A percentile compares a stretch with the other conserved stretches of the same genome.
Evolutionary conservation across 2,329 filamentous ascomycete genomes (phyloP).

Genomic region (Akanthomyces lecanii): DNA sequence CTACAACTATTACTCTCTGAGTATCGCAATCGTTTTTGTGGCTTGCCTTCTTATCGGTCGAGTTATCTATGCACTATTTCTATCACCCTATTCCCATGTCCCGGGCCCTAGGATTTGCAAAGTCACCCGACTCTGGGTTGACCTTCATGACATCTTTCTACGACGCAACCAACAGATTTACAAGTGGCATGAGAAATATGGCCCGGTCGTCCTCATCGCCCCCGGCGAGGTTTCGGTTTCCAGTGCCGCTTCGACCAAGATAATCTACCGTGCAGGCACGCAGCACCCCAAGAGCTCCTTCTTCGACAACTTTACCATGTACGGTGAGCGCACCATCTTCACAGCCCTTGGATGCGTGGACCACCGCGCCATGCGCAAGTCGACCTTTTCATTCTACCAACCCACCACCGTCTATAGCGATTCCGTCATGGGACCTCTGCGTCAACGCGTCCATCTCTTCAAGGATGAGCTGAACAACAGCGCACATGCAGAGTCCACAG

Average conservation of each 20-base stretch:
- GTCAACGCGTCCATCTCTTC: not conserved
- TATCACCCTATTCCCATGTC: not conserved
- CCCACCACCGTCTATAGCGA: constrained; percentile 1
- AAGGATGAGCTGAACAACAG: constrained; percentile 2
- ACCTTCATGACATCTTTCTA: constrained; percentile 4
- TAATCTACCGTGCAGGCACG: constrained; percentile 5
- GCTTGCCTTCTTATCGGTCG: not conserved
- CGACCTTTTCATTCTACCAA: constrained; percentile 5
- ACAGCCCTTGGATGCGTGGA: constrained; percentile 3
- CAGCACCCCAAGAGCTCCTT: constrained; percentile 6
- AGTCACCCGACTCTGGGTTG: constrained; percentile 6
- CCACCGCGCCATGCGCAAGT: constrained; percentile 8
- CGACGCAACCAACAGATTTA: constrained; percentile 7
- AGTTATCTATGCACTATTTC: not conserved
- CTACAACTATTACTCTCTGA: constrained; percentile 3
- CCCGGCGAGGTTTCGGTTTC: constrained; percentile 1
- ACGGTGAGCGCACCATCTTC: constrained; percentile 10
- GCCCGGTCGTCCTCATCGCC: not conserved
- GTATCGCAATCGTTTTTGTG: not conserved
- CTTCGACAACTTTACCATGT: constrained; percentile 12
- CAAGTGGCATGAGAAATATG: constrained; percentile 9
- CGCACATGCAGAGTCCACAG: not conserved
- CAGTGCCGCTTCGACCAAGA: not conserved
- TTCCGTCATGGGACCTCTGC: not conserved
- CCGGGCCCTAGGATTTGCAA: constrained; percentile 7